A percentile compares a stretch with the other conserved stretches of the same genome.
Evolutionary conservation across 2,329 filamentous ascomycete species (phyloP).

Genomic region (Aureobasidium leucospermi): DNA sequence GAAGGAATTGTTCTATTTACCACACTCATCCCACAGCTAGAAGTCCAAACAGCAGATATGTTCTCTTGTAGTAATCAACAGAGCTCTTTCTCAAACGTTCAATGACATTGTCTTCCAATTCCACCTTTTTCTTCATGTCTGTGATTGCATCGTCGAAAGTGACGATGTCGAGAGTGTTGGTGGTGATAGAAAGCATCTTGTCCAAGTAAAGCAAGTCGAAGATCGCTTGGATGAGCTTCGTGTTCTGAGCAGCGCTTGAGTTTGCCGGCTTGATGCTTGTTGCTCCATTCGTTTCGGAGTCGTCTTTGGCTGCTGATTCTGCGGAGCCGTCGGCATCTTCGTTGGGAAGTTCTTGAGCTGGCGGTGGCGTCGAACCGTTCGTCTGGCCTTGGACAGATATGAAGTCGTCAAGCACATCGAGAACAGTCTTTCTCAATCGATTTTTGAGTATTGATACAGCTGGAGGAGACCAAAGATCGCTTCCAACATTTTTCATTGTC

Average conservation of each 20-base stretch:
- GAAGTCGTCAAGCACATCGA: conserved; percentile 33
- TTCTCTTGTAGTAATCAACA: conserved; percentile 75
- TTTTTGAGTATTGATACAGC: conserved; percentile 59
- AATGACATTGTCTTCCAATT: conserved; percentile 41
- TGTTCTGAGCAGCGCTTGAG: conserved; percentile 18
- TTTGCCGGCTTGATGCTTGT: not conserved
- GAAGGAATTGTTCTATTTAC: not conserved
- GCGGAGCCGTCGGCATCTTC: conserved; percentile 17
- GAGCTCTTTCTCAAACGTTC: conserved; percentile 56
- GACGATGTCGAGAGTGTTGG: not conserved
- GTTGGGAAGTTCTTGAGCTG: not conserved
- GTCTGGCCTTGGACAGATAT: not conserved
- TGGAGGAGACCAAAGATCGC: conserved; percentile 72
- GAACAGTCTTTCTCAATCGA: conserved; percentile 46
- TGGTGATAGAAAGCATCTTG: conserved; percentile 16
- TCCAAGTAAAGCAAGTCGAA: conserved; percentile 41
- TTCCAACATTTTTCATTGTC: conserved; percentile 62
- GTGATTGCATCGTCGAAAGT: conserved; percentile 23
- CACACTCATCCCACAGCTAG: conserved; percentile 37
- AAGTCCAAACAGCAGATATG: conserved; percentile 72
- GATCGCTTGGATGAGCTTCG: conserved; percentile 31
- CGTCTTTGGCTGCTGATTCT: conserved; percentile 6
- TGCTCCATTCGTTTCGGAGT: conserved; percentile 13
- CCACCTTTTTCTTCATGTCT: conserved; percentile 40
- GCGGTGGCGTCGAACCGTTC: not conserved